phyloP scores from a whole-genome alignment of 2,329 filamentous ascomycete species.

The Pseudogymnoascus sp. region DNA sequence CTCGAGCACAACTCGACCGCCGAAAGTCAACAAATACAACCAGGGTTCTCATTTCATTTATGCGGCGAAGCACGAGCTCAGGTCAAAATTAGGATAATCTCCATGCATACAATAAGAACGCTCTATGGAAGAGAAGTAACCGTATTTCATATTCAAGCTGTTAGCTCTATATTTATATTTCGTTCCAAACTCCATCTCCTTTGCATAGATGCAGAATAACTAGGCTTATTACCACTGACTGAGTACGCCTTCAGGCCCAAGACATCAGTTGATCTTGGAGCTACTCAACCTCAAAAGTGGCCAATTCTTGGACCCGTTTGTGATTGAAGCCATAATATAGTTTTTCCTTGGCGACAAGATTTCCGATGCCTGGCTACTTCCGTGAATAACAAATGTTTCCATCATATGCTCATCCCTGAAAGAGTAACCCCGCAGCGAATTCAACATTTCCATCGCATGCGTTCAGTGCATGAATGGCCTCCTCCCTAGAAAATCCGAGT shows the following conservation, averaged over 20 bases:
- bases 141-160: background rate
- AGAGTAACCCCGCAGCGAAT: slow-evolving; percentile 74
- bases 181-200: background rate
- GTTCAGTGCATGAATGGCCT: slow-evolving; percentile 72
- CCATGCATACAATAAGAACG: background rate
- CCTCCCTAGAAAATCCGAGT: slow-evolving; percentile 66
- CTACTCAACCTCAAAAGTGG: background rate
- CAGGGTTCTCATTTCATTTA: background rate
- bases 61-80: background rate
- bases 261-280: background rate
- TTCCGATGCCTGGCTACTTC: background rate
- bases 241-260: background rate
- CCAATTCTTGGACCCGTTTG: background rate
- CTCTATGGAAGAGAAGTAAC: background rate
- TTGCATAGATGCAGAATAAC: background rate
- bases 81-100: background rate
- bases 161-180: background rate
- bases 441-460: slow-evolving; percentile 82
- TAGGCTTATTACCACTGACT: background rate
- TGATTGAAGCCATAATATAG: background rate
- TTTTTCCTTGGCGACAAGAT: background rate
- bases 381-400: background rate
- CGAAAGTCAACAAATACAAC: background rate
- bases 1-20: background rate
- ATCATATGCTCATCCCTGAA: slow-evolving; percentile 35